Evolutionary conservation across 2,329 filamentous ascomycete genomes (phyloP), one percentile per base, ranked within the genome.

Genomic region (Talaromyces sp.): DNA sequence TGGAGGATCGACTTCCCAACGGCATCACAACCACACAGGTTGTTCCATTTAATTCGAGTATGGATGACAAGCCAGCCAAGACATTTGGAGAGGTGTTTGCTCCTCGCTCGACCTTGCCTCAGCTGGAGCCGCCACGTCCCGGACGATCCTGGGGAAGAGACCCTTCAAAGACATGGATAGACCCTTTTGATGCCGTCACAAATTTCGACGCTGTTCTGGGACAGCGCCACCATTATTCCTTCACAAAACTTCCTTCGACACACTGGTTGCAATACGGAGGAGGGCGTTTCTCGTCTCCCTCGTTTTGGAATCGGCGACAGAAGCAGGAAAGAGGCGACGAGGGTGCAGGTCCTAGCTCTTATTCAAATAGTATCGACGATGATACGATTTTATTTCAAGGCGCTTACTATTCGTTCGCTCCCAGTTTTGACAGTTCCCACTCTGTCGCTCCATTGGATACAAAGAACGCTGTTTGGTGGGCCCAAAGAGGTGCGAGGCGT

Each of bases 1-100:
- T 84, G 57, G 88, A 91, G 69, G 80, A 83, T 42, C 83, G 80
- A 22, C 78, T 97, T 28, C 93, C 93, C 0, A 88, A 86, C 62
- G 91, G 92, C 42, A 84, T 96, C 49, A 85, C 85, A 22, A 82
- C 86, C 6, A 90, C 88, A 2, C 86, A 87, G 64, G 81, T 91
- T 5, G 76, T 88, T 44, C 84, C 88, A 3, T 75, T 80, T 30
- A 77, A 73, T 57, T 61, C 70, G 9, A 69, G 72, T 54, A 64
- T 62, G 57, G 60, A 69, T n/a, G 69, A 69, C 19, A 68, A 68
- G 49, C 59, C 69, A 13, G 71, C 71, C 49, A 75, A 73, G 52
- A 79, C 76, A 22, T 75, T 82, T 60, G 77, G 76, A 19, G 76
- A 80, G 27, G 73, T 80, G 13, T 81, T 81, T 64, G 69, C 73